Base-by-base conservation (phyloP, 352 stramenopile genomes). In the Pythium aquatile region DNA sequence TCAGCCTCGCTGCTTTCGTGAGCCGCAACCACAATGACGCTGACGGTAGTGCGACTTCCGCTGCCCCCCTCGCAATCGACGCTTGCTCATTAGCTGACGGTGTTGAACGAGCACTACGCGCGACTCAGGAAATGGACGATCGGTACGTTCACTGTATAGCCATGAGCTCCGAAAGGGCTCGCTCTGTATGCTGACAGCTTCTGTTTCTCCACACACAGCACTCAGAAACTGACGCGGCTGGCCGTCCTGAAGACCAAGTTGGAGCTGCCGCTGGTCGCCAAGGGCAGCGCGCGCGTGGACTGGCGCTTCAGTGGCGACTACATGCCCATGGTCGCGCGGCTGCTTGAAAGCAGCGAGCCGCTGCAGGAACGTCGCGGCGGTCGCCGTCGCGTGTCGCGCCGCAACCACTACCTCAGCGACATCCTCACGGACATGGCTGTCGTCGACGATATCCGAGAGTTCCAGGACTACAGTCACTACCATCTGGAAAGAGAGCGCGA, bases 331-430 rank as follows among this genome's bases (percentile, higher is more conserved):
- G 58, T 94, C 44, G 73, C 75, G 47, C 75, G 74, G 29, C 69
- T 94, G 54, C 49, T 81, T 9, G 68, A 65, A 29, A 76, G 70
- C 48, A 88, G 72, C 51, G 76, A 75, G 5, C 74, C 70, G 5
- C 61, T 79, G 47, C 76, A 90, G 62, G 76, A 86, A 73, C 78
- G 76, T 47, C 47, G 47, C 28, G 47, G 47, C 28, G 47, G 47
- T 28, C 76, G 83, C 5, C 83, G 85, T 49, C 81, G 83, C 32
- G 58, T 78, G 52, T 92, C 81, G 13, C 70, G 85, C 35, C 83
- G 85, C 46, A 85, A 89, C 61, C 81, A 91, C 60, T 91, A 94
- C 73, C 76, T 94, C 58, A 67, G 79, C 54, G 82, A 88, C 30
- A 75, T 94, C 63, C 69, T 94, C 46, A 58, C 74, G 8, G 85